Percentiles rank a stretch among this genome's conserved stretches.
phyloP scores from a whole-genome alignment of 2,329 filamentous ascomycete species.

The Aureobasidium sp. region DNA sequence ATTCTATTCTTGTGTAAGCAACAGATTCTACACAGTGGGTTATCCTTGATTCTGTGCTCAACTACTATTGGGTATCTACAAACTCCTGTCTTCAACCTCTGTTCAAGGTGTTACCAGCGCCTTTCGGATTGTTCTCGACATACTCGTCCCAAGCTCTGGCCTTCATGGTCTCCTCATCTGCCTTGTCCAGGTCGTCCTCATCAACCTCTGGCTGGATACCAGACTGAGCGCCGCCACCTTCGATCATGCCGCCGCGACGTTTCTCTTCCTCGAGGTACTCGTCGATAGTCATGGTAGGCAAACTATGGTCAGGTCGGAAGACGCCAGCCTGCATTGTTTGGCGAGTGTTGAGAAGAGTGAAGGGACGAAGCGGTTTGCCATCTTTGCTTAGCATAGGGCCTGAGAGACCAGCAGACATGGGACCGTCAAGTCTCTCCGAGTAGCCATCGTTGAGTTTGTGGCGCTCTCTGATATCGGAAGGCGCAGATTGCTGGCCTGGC shows the following conservation, averaged over 20 bases:
- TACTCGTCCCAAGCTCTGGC: constrained; percentile 94
- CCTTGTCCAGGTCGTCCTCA: constrained; percentile 84
- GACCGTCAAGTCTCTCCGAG: constrained; percentile 66
- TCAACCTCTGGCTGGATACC: constrained; percentile 64
- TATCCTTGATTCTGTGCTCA: not conserved
- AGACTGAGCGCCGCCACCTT: constrained; percentile 77
- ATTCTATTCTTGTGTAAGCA: too few species aligned
- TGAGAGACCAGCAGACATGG: constrained; percentile 38
- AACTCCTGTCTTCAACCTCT: constrained; percentile 50
- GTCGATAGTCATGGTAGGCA: constrained; percentile 96
- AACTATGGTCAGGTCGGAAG: constrained; percentile 82
- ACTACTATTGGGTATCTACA: not conserved
- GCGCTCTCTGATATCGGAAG: constrained; percentile 42
- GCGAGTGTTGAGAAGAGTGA: constrained; percentile 74
- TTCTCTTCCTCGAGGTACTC: constrained; percentile 94
- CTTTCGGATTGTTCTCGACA: constrained; percentile 79
- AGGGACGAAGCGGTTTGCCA: constrained; percentile 83
- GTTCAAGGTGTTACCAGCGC: constrained; percentile 76
- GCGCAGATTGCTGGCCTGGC: constrained; percentile 31
- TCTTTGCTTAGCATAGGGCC: constrained; percentile 70
- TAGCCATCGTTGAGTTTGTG: constrained; percentile 43
- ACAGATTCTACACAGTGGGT: too few species aligned
- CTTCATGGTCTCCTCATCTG: constrained; percentile 86
- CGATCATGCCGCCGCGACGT: constrained; percentile 76
- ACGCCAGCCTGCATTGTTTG: constrained; percentile 72